Evolutionary conservation across 2,329 filamentous ascomycete species (phyloP), one percentile per base, ranked within the genome.

Genomic region (Teratosphaeria gauchensis): DNA sequence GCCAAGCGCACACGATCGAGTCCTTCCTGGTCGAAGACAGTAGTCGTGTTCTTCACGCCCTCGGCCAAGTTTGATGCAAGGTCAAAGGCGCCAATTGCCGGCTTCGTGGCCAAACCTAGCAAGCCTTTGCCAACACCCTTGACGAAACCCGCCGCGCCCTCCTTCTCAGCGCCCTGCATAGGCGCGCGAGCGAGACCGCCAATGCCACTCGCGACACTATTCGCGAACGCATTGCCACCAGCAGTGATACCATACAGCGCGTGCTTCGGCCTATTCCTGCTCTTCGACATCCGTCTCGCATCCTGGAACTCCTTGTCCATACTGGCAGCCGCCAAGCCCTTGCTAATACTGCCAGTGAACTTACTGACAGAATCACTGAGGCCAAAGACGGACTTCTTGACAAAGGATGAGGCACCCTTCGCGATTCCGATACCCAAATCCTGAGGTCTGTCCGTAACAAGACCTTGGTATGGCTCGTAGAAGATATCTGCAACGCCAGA

Each of bases 271-370:
- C 92, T 82, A 74, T 99, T 99, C 53, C 95, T 85, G 31, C 91
- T 89, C 61, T 90, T 86, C 2, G 92, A 92, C 80, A 97, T 99
- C 59, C 95, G 89, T 56, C 94, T 87, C 61, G 92, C 87, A 73
- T 97, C 92, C 73, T 99, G 95, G 77, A 97, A 99, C 71, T 99
- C 92, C 74, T 99, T 97, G 78, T 99, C 94, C 64, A 99, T 83
- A 4, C 92, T 96, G 19, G 94, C 94, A 35, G 92, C 94, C 2
- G 94, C 91, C 54, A 99, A 84, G 60, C 94, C 94, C 76, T 99
- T 99, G 65, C 92, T 95, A 74, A 99, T 88, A 73, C 90, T 95
- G 56, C 95, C 95, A 1, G 95, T 99, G 72, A 97, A 89, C 72
- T 99, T 99, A 66, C 92, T 94, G 77, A 99, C 92, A 69, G 90